Conservation (phyloP, 805 yeast genomes). For the Peterozyma toletana region DNA sequence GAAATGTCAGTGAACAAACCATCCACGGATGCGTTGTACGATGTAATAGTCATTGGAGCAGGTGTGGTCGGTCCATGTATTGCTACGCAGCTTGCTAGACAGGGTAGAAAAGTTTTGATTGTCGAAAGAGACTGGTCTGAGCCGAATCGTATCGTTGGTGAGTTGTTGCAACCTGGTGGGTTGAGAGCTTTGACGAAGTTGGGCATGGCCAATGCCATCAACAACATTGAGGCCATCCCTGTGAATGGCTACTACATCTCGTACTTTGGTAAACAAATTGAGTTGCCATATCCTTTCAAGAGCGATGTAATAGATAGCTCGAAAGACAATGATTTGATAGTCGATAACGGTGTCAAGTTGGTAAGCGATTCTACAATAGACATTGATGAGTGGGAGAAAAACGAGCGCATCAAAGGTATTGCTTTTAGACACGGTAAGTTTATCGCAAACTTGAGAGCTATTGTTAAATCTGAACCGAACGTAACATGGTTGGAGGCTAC, state of each 20-base stretch:
- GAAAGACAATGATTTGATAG: slow-evolving; percentile 34
- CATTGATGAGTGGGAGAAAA: slow-evolving; percentile 48
- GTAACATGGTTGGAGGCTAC: slow-evolving; percentile 79
- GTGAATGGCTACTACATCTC: slow-evolving; percentile 79
- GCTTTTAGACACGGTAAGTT: slow-evolving; percentile 93
- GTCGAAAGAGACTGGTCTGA: slow-evolving; percentile 85
- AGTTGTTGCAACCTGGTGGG: slow-evolving; percentile 96
- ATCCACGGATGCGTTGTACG: slow-evolving; percentile 32
- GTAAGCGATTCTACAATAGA: slow-evolving; percentile 38
- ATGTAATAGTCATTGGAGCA: slow-evolving; percentile 94
- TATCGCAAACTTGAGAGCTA: slow-evolving; percentile 62
- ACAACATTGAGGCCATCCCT: slow-evolving; percentile 69
- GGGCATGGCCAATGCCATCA: slow-evolving; percentile 74
- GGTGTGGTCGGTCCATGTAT: slow-evolving; percentile 95
- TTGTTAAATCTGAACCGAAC: slow-evolving; percentile 64
- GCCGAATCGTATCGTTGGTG: slow-evolving; percentile 97
- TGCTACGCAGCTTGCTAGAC: slow-evolving; percentile 84
- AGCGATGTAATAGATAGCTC: slow-evolving; percentile 49
- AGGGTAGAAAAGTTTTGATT: slow-evolving; percentile 75
- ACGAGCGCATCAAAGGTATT: slow-evolving; percentile 60
- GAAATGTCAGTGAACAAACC: no score
- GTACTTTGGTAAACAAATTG: slow-evolving; percentile 48
- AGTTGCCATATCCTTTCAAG: slow-evolving; percentile 69
- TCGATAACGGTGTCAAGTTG: slow-evolving; percentile 18
- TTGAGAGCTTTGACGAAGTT: slow-evolving; percentile 71